Evolutionary conservation across 805 yeast genomes (phyloP).

Genomic region (Candida endomychidarum): DNA sequence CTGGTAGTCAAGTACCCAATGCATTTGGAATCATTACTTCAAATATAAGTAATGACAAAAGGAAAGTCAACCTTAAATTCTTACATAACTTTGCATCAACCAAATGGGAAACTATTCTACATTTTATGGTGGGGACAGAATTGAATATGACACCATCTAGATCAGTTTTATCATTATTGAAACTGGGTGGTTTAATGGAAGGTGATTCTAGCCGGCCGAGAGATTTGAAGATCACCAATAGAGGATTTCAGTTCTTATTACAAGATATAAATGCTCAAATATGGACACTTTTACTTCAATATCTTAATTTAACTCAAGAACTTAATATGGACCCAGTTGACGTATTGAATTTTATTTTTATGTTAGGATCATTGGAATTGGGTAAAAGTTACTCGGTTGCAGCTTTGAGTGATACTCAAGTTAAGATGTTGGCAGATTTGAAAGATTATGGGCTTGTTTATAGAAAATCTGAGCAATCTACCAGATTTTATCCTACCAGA

Average conservation of each 20-base stretch:
- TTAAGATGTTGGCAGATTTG: slow-evolving; percentile 82
- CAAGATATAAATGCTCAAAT: slow-evolving; percentile 94
- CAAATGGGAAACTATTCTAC: slow-evolving; percentile 94
- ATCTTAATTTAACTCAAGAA: slow-evolving; percentile 78
- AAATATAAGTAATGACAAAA: slow-evolving; percentile 45
- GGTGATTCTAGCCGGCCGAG: slow-evolving; percentile 36
- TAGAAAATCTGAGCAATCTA: slow-evolving; percentile 50
- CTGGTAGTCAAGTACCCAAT: slow-evolving; percentile 67
- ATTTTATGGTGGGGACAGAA: slow-evolving; percentile 96
- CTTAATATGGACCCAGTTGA: slow-evolving; percentile 94
- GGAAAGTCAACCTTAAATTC: slow-evolving; percentile 59
- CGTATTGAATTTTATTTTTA: slow-evolving; percentile 87
- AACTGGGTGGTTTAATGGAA: slow-evolving; percentile 87
- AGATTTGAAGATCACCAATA: slow-evolving; percentile 72
- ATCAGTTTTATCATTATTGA: slow-evolving; percentile 76
- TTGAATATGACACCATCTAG: slow-evolving; percentile 65
- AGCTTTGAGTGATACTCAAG: slow-evolving; percentile 75
- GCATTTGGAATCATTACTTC: slow-evolving; percentile 77
- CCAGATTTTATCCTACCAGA: slow-evolving; percentile 84
- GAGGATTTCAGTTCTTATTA: slow-evolving; percentile 89
- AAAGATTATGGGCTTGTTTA: slow-evolving; percentile 90
- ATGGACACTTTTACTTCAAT: slow-evolving; percentile 89
- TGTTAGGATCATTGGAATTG: slow-evolving; percentile 87
- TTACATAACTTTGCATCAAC: slow-evolving; percentile 77
- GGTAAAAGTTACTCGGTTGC: slow-evolving; percentile 81